These are phyloP conservation scores for Schoenoplectus triqueter DNA, from an alignment of 202 grass and related monocot genomes.

Conservation along the genomic window DNA sequence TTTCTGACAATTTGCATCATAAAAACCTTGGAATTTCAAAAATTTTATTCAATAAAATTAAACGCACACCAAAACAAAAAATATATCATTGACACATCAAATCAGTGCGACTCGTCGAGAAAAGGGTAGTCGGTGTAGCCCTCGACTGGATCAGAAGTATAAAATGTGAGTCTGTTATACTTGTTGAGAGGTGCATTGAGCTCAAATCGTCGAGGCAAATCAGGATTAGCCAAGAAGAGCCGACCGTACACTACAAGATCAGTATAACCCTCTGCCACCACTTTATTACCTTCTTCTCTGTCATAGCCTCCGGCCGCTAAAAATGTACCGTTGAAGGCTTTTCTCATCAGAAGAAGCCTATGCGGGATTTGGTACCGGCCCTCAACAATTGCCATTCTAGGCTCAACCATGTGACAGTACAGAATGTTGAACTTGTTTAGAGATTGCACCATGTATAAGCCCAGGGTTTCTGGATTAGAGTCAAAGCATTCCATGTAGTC, in stretches of 20 bases:
- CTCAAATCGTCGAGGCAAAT: slow-evolving; percentile 50
- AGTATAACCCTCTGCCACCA: slow-evolving; percentile 41
- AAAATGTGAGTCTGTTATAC: slow-evolving; percentile 53
- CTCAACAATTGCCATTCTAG: slow-evolving; percentile 42
- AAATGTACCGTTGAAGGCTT: slow-evolving; percentile 50
- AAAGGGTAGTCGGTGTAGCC: slow-evolving; percentile 58
- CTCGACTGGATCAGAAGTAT: slow-evolving; percentile 52
- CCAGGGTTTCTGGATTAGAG: slow-evolving; percentile 47
- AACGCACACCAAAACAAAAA: not conserved
- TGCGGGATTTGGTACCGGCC: slow-evolving; percentile 44
- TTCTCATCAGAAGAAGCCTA: slow-evolving; percentile 35
- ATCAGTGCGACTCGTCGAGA: slow-evolving; percentile 28
- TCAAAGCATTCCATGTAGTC: slow-evolving; percentile 49
- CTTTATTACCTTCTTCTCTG: slow-evolving; percentile 57
- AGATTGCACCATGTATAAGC: slow-evolving; percentile 31
- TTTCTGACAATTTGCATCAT: not conserved
- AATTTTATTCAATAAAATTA: not conserved
- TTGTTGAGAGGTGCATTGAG: slow-evolving; percentile 39
- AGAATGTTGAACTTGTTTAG: slow-evolving; percentile 45
- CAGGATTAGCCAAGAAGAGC: slow-evolving; percentile 56
- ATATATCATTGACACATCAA: not conserved
- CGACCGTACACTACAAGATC: slow-evolving; percentile 46
- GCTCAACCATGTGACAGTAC: slow-evolving; percentile 61
- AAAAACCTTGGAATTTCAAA: not conserved
- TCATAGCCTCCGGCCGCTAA: slow-evolving; percentile 47